Percentiles rank a stretch among this genome's conserved stretches.
Evolutionary conservation across 805 yeast species (phyloP).

Genomic region (Candida qinlingensis): DNA sequence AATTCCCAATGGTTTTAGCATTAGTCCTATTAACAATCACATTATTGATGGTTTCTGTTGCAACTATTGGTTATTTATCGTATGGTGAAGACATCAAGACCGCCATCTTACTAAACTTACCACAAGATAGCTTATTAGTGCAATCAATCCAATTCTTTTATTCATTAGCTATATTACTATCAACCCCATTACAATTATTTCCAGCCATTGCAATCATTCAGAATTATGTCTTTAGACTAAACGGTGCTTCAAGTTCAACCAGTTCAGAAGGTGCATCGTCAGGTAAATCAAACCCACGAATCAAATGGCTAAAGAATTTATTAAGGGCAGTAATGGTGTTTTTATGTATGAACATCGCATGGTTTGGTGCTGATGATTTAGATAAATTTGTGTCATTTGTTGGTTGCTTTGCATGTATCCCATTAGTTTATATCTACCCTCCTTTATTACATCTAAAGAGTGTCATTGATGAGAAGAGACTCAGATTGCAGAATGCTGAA

Average conservation of each 20-base stretch:
- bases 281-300: slow-evolving; percentile 47
- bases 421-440: slow-evolving; percentile 81
- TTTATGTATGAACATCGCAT: slow-evolving; percentile 52
- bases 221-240: slow-evolving; percentile 41
- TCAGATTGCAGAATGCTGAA: neutral
- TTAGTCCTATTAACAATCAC: slow-evolving; percentile 62
- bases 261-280: slow-evolving; percentile 23
- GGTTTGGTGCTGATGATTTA: slow-evolving; percentile 61
- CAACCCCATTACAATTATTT: slow-evolving; percentile 76
- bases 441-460: slow-evolving; percentile 66
- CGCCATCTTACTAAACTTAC: slow-evolving; percentile 66
- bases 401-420: slow-evolving; percentile 82
- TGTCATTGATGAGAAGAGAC: slow-evolving; percentile 4
- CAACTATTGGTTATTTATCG: slow-evolving; percentile 63
- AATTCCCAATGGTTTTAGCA: slow-evolving; percentile 61
- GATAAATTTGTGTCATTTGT: slow-evolving; percentile 75
- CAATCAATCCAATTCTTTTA: slow-evolving; percentile 65
- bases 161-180: slow-evolving; percentile 66
- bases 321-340: slow-evolving; percentile 51
- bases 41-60: slow-evolving; percentile 54
- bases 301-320: slow-evolving; percentile 65
- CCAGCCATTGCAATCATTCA: slow-evolving; percentile 77
- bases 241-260: neutral
- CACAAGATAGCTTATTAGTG: slow-evolving; percentile 59
- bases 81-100: slow-evolving; percentile 62